These are phyloP conservation scores for Poronia punctata DNA, from an alignment of 495 filamentous ascomycete genomes.

Conservation along the genomic window DNA sequence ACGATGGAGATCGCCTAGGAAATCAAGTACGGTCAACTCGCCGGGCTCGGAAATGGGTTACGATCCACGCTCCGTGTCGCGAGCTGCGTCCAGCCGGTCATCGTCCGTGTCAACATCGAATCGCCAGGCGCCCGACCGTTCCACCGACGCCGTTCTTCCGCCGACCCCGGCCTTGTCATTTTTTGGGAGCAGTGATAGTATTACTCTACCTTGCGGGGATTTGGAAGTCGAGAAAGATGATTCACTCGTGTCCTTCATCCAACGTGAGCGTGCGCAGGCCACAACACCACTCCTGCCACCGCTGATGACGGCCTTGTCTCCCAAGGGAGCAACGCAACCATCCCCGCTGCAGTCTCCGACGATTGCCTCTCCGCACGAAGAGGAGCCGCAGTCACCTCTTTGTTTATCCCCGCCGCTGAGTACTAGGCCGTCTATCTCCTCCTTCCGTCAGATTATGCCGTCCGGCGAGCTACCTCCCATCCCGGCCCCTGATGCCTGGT, in stretches of 20 bases:
- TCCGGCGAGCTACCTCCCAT: slow-evolving; percentile 41
- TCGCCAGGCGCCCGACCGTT: slow-evolving; percentile 39
- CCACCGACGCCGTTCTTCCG: slow-evolving; percentile 50
- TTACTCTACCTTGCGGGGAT: slow-evolving; percentile 31
- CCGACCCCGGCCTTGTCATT: slow-evolving; percentile 61
- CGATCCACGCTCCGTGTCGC: slow-evolving; percentile 34
- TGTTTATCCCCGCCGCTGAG: slow-evolving; percentile 73
- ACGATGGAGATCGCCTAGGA: slow-evolving; percentile 54
- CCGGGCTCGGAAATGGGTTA: slow-evolving; percentile 41
- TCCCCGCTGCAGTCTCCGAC: slow-evolving; percentile 82
- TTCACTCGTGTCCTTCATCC: slow-evolving; percentile 34
- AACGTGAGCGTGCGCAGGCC: slow-evolving; percentile 56
- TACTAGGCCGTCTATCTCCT: slow-evolving; percentile 68
- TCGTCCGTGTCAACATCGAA: slow-evolving; percentile 60
- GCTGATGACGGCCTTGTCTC: slow-evolving; percentile 51
- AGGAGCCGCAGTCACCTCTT: slow-evolving; percentile 21
- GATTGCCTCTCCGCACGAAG: slow-evolving; percentile 26
- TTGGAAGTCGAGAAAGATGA: slow-evolving; percentile 57
- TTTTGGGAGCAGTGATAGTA: slow-evolving; percentile 51
- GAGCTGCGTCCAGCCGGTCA: slow-evolving; percentile 55
- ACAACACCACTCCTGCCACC: slow-evolving; percentile 80
- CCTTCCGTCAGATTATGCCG: slow-evolving; percentile 48
- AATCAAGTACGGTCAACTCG: slow-evolving; percentile 39
- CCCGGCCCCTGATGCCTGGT: slow-evolving; percentile 65
- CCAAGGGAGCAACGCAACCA: slow-evolving; percentile 40